Evolutionary conservation across 495 filamentous ascomycete species (phyloP).

Genomic region (Massariosphaeria phaeospora): DNA sequence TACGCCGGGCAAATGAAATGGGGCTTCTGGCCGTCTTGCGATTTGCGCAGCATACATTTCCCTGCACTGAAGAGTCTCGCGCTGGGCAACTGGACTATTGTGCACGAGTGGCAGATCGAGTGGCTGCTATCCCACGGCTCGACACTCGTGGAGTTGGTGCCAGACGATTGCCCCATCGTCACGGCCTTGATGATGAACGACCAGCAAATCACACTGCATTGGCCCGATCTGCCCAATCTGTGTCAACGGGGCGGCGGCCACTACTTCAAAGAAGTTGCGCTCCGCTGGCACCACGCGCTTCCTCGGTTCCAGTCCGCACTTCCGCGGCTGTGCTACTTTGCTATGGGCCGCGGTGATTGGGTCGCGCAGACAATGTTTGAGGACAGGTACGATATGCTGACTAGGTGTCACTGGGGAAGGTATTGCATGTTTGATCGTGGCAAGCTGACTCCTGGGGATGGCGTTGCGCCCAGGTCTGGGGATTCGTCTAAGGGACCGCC

Average conservation of each 20-base stretch:
- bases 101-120: constrained; percentile 9
- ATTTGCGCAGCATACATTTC: constrained; percentile 1
- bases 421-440: neutral
- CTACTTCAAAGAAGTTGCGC: neutral
- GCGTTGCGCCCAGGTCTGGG: neutral
- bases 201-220: neutral
- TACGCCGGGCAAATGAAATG: neutral
- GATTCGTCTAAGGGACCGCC: neutral
- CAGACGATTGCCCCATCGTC: constrained; percentile 6
- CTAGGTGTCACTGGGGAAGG: neutral
- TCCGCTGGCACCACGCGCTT: neutral
- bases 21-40: constrained; percentile 1
- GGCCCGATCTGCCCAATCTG: neutral
- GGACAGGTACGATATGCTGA: neutral
- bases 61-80: neutral
- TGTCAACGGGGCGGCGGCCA: too few relatives aligned
- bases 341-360: neutral
- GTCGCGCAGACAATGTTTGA: neutral
- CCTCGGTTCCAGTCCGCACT: neutral
- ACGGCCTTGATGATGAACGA: neutral
- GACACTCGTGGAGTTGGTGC: neutral
- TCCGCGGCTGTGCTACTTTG: neutral
- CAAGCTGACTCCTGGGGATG: too few relatives aligned
- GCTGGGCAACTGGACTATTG: constrained; percentile 2
- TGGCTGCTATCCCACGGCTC: constrained; percentile 5